Base-by-base conservation (phyloP, 2,329 filamentous ascomycete genomes). In the Waltergamsia citrina region DNA sequence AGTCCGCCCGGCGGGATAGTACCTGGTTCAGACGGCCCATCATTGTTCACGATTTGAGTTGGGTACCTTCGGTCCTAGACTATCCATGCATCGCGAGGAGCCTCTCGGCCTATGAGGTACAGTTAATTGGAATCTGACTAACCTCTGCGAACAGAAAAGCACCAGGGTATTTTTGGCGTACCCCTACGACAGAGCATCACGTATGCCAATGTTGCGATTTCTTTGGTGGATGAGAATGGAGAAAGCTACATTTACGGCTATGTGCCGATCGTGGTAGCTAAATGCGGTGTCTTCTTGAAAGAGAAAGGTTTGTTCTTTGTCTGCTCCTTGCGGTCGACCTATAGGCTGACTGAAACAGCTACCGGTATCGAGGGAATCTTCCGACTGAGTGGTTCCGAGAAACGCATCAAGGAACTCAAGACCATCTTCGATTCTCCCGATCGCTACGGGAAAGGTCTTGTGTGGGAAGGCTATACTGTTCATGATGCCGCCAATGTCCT, bases 171-270 rank as follows among this genome's bases (percentile, higher is more conserved):
- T 42, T 98, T 98, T 55, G 92, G 92, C 34, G 80, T 98, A 22
- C 87, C 92, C 25, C 71, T 98, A 38, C 85, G 87, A 48, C 80
- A 88, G 52, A 96, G 90, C 62, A 96, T 98, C 56, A 84, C 83
- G 39, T 96, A 98, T 57, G 92, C 92, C 38, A 98, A 96, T 53
- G 92, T 98, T 40, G 92, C 92, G 43, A 98, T 98, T 50, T 96
- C 90, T 16, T 74, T 98, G 19, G 84, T 92, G 44, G 88, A 96
- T 54, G 85, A 90, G 44, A 74, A 92, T 44, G 90, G 90, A 21
- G 78, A 92, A 57, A 94, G 86, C 61, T 96, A 94, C 57, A 95
- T 96, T 35, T 98, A 96, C 57, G 92, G 92, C 51, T 96, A 96
- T 52, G 90, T 98, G 7, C 92, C 92, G 14, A 96, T 98, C 43